Evolutionary conservation across 345 rosid species (phyloP), one percentile per base, ranked within the genome.

Genomic region (Excoecaria agallocha): DNA sequence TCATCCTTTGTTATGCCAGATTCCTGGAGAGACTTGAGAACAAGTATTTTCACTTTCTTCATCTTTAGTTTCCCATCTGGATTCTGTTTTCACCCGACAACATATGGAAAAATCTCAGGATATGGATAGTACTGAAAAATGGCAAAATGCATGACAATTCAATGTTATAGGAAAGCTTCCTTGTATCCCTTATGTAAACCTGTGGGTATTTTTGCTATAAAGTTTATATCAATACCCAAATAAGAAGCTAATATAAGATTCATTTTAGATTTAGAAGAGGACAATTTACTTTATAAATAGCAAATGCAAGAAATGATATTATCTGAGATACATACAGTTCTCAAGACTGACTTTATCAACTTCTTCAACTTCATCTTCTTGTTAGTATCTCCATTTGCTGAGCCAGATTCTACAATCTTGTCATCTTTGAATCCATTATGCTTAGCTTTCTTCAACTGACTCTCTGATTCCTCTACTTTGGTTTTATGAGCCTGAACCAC

Each of bases 291-390:
- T 11, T n/a, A 78, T 38, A 66, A 2, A 25, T 68, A 58, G 71
- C 17, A 41, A 16, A 71, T 55, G 56, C 25, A 51, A 17, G 15
- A 69, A 30, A 30, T 30, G 39, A 54, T 51, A 66, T 30, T 49
- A 39, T 22, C 25, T 22, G 39, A 12, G 69, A 78, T 70, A 79
- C 89, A 25, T 87, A 89, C 98, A 8, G 89, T 80, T 82, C 79
- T 89, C 86, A 92, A 77, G 61, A 92, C 81, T 19, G 89, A 78
- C 46, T 79, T 84, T 70, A 94, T 84, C 87, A 90, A 72, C 86
- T 88, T 92, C 84, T 87, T 90, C 97, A 97, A 92, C 71, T 88
- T 89, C 69, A 94, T 88, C 79, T 90, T 84, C 83, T 75, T 80
- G 77, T 81, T 76, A 41, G 69, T 25, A 19, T 77, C 82, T 70